phyloP scores from a whole-genome alignment of 306 rosid species.

The Prunus mume region DNA sequence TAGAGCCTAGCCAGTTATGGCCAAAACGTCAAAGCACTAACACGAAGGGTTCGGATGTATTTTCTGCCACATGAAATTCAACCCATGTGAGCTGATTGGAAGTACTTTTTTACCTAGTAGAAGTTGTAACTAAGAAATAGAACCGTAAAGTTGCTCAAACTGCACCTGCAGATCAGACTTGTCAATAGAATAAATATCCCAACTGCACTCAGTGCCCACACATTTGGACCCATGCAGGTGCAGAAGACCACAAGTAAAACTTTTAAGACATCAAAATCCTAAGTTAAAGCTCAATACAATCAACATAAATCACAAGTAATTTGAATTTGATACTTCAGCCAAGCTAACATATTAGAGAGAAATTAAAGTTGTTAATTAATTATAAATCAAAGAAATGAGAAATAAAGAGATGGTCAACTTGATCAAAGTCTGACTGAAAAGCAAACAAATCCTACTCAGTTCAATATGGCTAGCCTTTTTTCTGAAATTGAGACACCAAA shows the following conservation, averaged over 20 bases:
- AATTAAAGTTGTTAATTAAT: neutral
- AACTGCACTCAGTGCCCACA: slow-evolving; percentile 14
- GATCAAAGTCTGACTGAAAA: neutral
- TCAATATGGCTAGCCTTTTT: too few relatives aligned
- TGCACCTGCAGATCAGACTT: neutral
- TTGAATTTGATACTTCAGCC: neutral
- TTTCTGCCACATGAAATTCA: slow-evolving; percentile 34
- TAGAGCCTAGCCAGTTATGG: slow-evolving; percentile 47
- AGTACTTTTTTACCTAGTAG: neutral
- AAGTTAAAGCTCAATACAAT: neutral
- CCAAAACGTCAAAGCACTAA: slow-evolving; percentile 54
- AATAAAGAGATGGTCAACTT: neutral
- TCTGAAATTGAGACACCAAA: neutral
- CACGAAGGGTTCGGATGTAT: slow-evolving; percentile 30
- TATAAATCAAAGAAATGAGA: neutral
- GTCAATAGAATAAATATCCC: neutral
- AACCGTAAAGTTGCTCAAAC: neutral
- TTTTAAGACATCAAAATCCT: slow-evolving; percentile 26
- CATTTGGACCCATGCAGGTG: slow-evolving; percentile 15
- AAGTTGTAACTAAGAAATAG: slow-evolving; percentile 6
- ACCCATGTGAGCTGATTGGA: slow-evolving; percentile 31
- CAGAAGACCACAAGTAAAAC: slow-evolving; percentile 12
- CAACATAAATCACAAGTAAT: neutral
- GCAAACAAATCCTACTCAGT: neutral
- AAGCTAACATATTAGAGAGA: neutral